A percentile compares a stretch with the other conserved stretches of the same genome.
Evolutionary conservation across 495 filamentous ascomycete species (phyloP).

Genomic region (Tuber borchii): DNA sequence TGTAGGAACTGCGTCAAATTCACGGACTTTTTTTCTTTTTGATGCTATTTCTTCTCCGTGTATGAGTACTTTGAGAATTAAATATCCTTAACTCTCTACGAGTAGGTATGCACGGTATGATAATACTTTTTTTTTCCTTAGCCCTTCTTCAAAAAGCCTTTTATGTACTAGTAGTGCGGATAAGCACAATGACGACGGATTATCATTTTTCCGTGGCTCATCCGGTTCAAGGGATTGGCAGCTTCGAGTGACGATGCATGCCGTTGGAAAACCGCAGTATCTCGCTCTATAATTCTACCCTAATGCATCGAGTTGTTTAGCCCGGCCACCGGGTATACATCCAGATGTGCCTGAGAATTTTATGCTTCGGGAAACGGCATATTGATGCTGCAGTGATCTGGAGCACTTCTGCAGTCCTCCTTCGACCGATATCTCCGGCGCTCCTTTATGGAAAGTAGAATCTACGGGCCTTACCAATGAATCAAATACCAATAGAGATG

Average conservation of each 20-base stretch:
- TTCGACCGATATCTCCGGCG: background rate
- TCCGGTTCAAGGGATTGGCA: background rate
- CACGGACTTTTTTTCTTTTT: background rate
- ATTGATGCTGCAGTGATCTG: background rate
- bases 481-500: background rate
- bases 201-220: background rate
- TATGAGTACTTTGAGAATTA: background rate
- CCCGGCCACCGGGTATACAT: background rate
- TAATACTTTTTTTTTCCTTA: background rate
- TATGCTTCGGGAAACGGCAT: background rate
- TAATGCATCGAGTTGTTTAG: background rate
- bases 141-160: background rate
- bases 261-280: background rate
- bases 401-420: background rate
- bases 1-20: background rate
- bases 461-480: background rate
- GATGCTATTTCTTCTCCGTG: background rate
- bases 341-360: background rate
- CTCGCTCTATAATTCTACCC: background rate
- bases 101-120: background rate
- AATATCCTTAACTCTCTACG: background rate
- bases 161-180: background rate
- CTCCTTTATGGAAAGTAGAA: background rate
- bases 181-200: background rate
- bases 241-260: background rate